A percentile compares a stretch with the other conserved stretches of the same genome.
phyloP scores from a whole-genome alignment of 1,284 basidiomycete genomes.

The Apiotrichum sp. region DNA sequence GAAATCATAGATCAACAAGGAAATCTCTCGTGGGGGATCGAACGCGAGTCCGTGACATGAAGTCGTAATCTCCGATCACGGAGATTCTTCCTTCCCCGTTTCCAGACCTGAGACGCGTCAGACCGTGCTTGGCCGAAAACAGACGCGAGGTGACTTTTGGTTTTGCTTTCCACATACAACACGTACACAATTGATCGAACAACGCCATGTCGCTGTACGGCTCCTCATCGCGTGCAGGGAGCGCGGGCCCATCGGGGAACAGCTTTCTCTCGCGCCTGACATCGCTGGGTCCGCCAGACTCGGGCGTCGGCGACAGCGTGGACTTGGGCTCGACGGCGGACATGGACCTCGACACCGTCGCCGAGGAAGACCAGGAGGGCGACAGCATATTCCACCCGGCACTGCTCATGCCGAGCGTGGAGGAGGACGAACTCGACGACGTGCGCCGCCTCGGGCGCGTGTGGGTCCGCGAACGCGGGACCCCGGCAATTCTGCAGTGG shows the following conservation, averaged over 20 bases:
- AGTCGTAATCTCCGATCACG: too few species aligned
- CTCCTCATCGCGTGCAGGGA: background rate
- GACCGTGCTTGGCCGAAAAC: background rate
- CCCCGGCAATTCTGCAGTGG: slow-evolving; percentile 68
- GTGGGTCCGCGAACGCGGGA: slow-evolving; percentile 80
- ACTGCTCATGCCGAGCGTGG: background rate
- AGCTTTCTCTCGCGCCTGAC: slow-evolving; percentile 7
- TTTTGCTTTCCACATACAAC: background rate
- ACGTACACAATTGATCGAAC: too few species aligned
- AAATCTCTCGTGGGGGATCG: too few species aligned
- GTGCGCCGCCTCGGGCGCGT: slow-evolving; percentile 56
- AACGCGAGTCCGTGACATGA: too few species aligned
- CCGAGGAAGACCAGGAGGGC: background rate
- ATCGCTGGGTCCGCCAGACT: background rate
- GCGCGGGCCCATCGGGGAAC: background rate
- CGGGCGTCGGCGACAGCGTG: background rate
- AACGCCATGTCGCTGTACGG: slow-evolving; percentile 6
- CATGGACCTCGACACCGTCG: background rate
- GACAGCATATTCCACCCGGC: slow-evolving; percentile 1
- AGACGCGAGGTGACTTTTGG: background rate
- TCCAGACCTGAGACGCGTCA: background rate
- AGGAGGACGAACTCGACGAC: slow-evolving; percentile 35
- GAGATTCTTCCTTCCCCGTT: too few species aligned
- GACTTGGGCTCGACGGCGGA: background rate
- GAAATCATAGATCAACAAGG: too few species aligned